Evolutionary conservation across 2,329 filamentous ascomycete species (phyloP), one percentile per base, ranked within the genome.

Genomic region (Penicillium sp.): DNA sequence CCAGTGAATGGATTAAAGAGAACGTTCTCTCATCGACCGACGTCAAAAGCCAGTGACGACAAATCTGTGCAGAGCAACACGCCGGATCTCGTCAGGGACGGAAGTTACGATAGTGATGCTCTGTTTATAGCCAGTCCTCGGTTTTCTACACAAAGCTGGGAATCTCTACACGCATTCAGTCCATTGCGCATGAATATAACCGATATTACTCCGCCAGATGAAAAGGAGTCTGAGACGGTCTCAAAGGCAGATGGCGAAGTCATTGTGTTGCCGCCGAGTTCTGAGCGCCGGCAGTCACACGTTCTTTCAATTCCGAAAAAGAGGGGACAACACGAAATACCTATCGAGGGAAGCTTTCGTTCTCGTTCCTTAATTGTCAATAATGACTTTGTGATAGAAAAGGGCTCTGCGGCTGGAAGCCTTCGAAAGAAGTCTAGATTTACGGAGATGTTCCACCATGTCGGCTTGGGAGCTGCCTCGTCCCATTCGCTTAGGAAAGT

Each of bases 31-130:
- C 52, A 47, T 18, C 52, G 28, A 47, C 26, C n/a, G 24, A n/a
- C n/a, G n/a, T 12, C 52, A 8, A 30, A 42, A 1, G 1, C 45
- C 11, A 14, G 23, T 20, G 46, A 47, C 9, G 21, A 50, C 21
- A 51, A 21, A 33, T 16, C 26, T 24, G 42, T 40, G 35, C 16
- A 49, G 26, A 26, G 33, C 43, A 33, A 11, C 40, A 48, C 47
- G 9, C 52, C 43, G 6, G 73, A 70, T 51, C 58, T 73, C 56
- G 66, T 69, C 60, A 76, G 68, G 35, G 73, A 73, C 35, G 64
- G 64, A 54, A 71, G 66, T 7, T 76, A 76, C 57, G 74, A 76
- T 56, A 76, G 73, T 48, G 74, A 76, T 63, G 73, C 73, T 11
- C 71, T 71, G 30, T 71, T 59, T 38, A 69, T 76, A 43, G 55